A percentile compares a stretch with the other conserved stretches of the same genome.
Conservation (phyloP, 2,329 filamentous ascomycete species). For the Sporothrix pallida region DNA sequence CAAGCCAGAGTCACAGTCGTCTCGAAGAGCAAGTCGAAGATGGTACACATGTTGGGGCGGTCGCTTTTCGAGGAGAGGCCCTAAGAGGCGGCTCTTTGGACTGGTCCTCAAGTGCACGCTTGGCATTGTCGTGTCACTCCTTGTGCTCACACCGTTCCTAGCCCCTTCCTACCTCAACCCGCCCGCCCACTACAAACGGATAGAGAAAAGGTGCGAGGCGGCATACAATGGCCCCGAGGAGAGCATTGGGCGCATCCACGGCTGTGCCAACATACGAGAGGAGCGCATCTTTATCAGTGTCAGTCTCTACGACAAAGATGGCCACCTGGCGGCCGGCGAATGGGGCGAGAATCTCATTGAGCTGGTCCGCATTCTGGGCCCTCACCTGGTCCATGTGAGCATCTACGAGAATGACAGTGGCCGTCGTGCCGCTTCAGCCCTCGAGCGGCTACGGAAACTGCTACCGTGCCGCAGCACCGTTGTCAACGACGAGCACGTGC, state of each 20-base stretch:
- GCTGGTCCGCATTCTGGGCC: slow-evolving; percentile 69
- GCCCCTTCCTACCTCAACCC: slow-evolving; percentile 53
- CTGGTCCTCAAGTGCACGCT: background rate
- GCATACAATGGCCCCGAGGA: slow-evolving; percentile 36
- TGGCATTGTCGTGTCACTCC: background rate
- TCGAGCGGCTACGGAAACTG: slow-evolving; percentile 58
- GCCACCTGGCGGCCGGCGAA: slow-evolving; percentile 63
- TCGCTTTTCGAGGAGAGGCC: background rate
- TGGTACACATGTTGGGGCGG: background rate
- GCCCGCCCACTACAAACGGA: slow-evolving; percentile 48
- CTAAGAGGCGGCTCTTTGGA: background rate
- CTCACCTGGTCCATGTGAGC: slow-evolving; percentile 71
- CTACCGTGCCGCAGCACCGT: slow-evolving; percentile 57
- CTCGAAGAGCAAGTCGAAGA: background rate
- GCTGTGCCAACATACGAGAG: slow-evolving; percentile 51
- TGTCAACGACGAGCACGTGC: slow-evolving; percentile 64
- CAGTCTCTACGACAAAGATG: slow-evolving; percentile 69
- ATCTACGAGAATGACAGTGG: slow-evolving; percentile 76
- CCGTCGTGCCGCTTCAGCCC: slow-evolving; percentile 57
- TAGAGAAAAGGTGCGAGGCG: slow-evolving; percentile 44
- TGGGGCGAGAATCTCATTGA: slow-evolving; percentile 68
- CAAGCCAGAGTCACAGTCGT: background rate
- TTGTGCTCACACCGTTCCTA: slow-evolving; percentile 42
- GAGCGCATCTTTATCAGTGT: slow-evolving; percentile 77
- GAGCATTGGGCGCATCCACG: slow-evolving; percentile 28